phyloP scores from a whole-genome alignment of 2,329 filamentous ascomycete species.

The Epichloe amarillans region DNA sequence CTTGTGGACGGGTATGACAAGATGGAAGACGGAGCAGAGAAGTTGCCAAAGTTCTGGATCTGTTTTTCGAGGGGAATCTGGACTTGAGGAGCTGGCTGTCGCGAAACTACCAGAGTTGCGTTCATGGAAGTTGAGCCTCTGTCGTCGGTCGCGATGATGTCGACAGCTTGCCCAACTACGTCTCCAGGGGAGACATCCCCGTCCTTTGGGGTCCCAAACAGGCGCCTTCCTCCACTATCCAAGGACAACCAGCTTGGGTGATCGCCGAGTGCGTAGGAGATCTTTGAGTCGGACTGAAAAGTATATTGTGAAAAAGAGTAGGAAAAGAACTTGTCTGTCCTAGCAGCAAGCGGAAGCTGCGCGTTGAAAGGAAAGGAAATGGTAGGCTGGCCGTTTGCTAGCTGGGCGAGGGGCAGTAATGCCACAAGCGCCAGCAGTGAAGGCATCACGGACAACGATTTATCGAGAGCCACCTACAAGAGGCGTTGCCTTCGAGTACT shows the following conservation, averaged over 20 bases:
- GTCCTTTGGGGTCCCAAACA: constrained; percentile 56
- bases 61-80: constrained; percentile 44
- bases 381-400: constrained; percentile 26
- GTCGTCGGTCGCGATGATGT: constrained; percentile 55
- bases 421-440: constrained; percentile 14
- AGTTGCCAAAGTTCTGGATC: constrained; percentile 42
- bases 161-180: constrained; percentile 47
- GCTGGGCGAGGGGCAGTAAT: constrained; percentile 16
- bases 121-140: constrained; percentile 50
- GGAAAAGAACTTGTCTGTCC: constrained; percentile 51
- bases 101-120: constrained; percentile 58
- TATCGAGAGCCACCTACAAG: not conserved
- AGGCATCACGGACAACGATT: constrained; percentile 13
- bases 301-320: constrained; percentile 63
- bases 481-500: not conserved
- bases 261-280: constrained; percentile 53
- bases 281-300: constrained; percentile 50
- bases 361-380: constrained; percentile 65
- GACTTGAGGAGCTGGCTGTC: constrained; percentile 38
- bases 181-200: constrained; percentile 33
- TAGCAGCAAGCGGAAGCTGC: constrained; percentile 69
- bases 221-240: constrained; percentile 46
- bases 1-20: constrained; percentile 37
- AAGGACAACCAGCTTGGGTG: constrained; percentile 65
- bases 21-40: constrained; percentile 47